Conservation (phyloP, 2,329 filamentous ascomycete species). For the Fusarium dlaminii region DNA sequence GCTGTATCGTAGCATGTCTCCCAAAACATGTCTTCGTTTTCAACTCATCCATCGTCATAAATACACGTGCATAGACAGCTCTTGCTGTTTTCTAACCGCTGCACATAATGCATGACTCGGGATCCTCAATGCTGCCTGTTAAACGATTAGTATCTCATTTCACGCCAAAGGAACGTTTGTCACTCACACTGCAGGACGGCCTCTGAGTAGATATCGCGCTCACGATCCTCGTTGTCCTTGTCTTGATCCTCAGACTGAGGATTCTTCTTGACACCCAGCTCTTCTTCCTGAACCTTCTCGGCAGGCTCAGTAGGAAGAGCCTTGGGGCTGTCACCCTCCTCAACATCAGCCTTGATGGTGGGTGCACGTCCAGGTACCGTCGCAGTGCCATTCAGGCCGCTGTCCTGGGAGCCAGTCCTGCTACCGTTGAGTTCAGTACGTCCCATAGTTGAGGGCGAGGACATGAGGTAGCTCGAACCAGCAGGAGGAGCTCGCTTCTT, state of each 20-base stretch:
- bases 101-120: constrained; percentile 96
- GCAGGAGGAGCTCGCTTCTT: constrained; percentile 77
- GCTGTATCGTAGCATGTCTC: constrained; percentile 34
- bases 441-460: constrained; percentile 70
- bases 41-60: constrained; percentile 47
- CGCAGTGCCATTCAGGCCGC: constrained; percentile 67
- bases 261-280: constrained; percentile 63
- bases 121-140: constrained; percentile 92
- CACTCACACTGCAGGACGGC: constrained; percentile 85
- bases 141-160: constrained; percentile 45
- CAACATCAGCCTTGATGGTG: constrained; percentile 79
- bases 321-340: constrained; percentile 83
- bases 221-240: constrained; percentile 76
- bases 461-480: constrained; percentile 57
- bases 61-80: constrained; percentile 29
- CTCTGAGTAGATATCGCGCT: constrained; percentile 95
- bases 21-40: constrained; percentile 42
- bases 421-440: constrained; percentile 69
- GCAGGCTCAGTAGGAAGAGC: constrained; percentile 77
- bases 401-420: constrained; percentile 59
- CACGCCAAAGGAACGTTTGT: not conserved
- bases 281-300: constrained; percentile 70
- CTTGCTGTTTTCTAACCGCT: constrained; percentile 71
- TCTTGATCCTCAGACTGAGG: constrained; percentile 78
- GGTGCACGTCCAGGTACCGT: constrained; percentile 73